Percentiles rank a stretch among this genome's conserved stretches.
phyloP scores from a whole-genome alignment of 805 yeast species.

The Wickerhamomyces sydowiorum region DNA sequence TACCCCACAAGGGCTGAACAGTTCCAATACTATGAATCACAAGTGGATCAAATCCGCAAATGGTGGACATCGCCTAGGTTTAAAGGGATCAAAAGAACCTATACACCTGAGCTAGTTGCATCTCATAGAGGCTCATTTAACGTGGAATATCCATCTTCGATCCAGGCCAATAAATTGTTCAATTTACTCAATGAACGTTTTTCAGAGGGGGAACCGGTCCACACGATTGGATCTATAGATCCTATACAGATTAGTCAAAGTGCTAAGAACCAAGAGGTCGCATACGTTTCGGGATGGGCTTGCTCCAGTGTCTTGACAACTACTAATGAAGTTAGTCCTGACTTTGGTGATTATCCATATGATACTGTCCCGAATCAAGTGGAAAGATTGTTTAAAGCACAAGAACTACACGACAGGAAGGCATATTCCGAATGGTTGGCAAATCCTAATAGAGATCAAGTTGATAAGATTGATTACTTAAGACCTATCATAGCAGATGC shows the following conservation, averaged over 20 bases:
- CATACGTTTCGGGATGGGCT: conserved; percentile 60
- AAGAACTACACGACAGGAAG: conserved; percentile 50
- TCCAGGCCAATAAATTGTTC: conserved; percentile 49
- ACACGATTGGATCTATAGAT: conserved; percentile 56
- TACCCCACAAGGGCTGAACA: conserved; percentile 15
- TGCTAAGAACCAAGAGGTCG: conserved; percentile 44
- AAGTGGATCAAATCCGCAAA: conserved; percentile 31
- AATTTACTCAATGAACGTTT: conserved; percentile 35
- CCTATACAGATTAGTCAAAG: conserved; percentile 59
- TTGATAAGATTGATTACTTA: conserved; percentile 39
- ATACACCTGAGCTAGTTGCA: conserved; percentile 47
- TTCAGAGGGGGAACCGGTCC: conserved; percentile 38
- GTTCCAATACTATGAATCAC: conserved; percentile 14
- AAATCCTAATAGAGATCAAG: conserved; percentile 17
- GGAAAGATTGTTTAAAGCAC: conserved; percentile 52
- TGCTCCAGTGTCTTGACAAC: conserved; percentile 50
- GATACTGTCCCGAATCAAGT: conserved; percentile 67
- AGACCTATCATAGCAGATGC: conserved; percentile 64
- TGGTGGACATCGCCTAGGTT: conserved; percentile 50
- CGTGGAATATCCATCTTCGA: conserved; percentile 37
- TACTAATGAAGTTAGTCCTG: conserved; percentile 60
- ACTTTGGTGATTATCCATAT: conserved; percentile 65
- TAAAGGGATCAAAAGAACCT: conserved; percentile 42
- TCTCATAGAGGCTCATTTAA: conserved; percentile 45
- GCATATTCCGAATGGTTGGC: conserved; percentile 35